Conservation (phyloP, 208 protist genomes). For the Trypanosoma boissoni region DNA sequence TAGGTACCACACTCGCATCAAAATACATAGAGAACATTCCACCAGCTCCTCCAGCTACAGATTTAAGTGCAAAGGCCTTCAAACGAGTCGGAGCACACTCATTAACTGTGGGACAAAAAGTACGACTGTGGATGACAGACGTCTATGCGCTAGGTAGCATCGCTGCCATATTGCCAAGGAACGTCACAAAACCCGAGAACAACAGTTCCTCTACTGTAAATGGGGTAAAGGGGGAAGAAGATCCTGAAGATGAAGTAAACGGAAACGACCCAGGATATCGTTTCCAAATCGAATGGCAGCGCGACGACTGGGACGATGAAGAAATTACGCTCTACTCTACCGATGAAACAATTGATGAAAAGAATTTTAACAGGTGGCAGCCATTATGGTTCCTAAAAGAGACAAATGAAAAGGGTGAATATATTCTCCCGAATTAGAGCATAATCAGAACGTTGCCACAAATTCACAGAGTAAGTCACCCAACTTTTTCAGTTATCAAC, state of each 20-base stretch:
- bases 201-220: slow-evolving; percentile 2
- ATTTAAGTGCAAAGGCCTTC: slow-evolving; percentile 32
- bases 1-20: slow-evolving; percentile 33
- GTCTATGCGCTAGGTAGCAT: slow-evolving; percentile 76
- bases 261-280: slow-evolving; percentile 21
- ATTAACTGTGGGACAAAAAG: slow-evolving; percentile 56
- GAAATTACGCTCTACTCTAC: slow-evolving; percentile 69
- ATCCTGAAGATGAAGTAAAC: neutral
- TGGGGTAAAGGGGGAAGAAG: slow-evolving; percentile 1
- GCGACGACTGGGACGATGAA: slow-evolving; percentile 82
- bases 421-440: slow-evolving; percentile 20
- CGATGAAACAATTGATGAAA: slow-evolving; percentile 65
- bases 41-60: slow-evolving; percentile 34
- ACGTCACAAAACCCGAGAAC: neutral
- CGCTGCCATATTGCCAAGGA: slow-evolving; percentile 20
- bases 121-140: slow-evolving; percentile 87
- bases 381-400: slow-evolving; percentile 73
- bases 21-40: slow-evolving; percentile 45
- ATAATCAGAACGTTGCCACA: neutral
- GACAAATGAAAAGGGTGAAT: slow-evolving; percentile 21
- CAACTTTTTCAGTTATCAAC: too few species aligned
- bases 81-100: slow-evolving; percentile 27
- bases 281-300: slow-evolving; percentile 61
- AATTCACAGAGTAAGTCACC: neutral
- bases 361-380: slow-evolving; percentile 80